Conservation (phyloP, 1,139 yeast genomes). For the Entelexis sorbosivorans region DNA sequence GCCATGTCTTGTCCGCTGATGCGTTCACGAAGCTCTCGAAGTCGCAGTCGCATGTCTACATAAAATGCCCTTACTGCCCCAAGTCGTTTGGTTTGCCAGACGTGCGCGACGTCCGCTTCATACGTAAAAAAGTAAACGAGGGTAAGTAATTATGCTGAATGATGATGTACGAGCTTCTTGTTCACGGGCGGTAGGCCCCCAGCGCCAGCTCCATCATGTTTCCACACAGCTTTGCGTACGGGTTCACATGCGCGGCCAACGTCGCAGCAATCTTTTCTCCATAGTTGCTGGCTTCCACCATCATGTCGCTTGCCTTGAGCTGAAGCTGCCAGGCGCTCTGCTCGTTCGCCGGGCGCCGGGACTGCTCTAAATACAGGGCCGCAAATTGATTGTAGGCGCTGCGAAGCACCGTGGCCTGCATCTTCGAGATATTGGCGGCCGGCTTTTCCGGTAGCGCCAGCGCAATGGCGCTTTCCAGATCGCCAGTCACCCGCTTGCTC, state of each 20-base stretch:
- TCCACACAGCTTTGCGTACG: conserved; percentile 31
- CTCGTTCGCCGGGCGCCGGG: conserved; percentile 16
- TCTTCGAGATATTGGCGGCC: conserved; percentile 23
- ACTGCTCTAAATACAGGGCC: conserved; percentile 24
- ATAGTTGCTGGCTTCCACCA: conserved; percentile 26
- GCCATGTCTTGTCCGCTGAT: conserved; percentile 47
- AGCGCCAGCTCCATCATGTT: conserved; percentile 27
- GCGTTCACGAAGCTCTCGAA: conserved; percentile 26
- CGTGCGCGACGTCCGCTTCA: not conserved
- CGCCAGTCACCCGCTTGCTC: conserved; percentile 14
- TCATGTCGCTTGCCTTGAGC: conserved; percentile 26
- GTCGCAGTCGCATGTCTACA: not conserved
- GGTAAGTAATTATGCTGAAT: no score
- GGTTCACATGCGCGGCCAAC: conserved; percentile 27
- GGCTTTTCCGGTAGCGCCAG: conserved; percentile 24
- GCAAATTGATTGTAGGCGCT: conserved; percentile 29
- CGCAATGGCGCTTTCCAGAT: conserved; percentile 25
- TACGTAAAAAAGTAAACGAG: not conserved
- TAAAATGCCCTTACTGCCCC: conserved; percentile 2
- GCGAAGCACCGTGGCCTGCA: conserved; percentile 28
- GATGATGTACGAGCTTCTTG: no score
- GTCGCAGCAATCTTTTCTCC: conserved; percentile 28
- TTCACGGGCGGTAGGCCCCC: not conserved
- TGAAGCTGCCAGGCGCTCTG: conserved; percentile 26
- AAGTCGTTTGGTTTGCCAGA: not conserved